Base-by-base conservation (phyloP, 495 filamentous ascomycete species). In the Daldinia childiae region DNA sequence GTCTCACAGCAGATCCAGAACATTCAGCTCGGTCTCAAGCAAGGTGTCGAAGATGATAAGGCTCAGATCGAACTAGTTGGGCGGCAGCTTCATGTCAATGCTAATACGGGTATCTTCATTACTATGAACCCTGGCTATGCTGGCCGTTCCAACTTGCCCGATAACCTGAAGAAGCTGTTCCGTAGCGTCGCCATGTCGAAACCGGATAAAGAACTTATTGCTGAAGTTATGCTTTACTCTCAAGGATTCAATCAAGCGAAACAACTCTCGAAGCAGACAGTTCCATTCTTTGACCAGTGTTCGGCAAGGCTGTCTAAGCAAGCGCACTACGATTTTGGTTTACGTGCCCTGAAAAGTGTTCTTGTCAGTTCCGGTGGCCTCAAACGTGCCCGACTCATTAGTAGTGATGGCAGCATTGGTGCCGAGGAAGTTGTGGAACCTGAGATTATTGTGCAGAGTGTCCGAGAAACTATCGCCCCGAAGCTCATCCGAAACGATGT, bases 121-220 rank as follows among this genome's bases (percentile, higher is more conserved):
- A 99, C 95, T 34, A 99, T 99, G 95, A 99, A 99, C 82, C 95
- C 95, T 73, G 95, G 95, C 21, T 99, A 99, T 85, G 95, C 95
- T 41, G 95, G 95, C 58, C 91, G 95, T 77, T 99, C 95, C 34
- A 99, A 98, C 80, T 82, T 99, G 73, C 95, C 95, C 1, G 95
- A 99, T 80, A 99, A 99, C 78, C 79, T 99, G 79, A 99, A 99
- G 87, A 99, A 99, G 81, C 84, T 99, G 21, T 99, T 99, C 88
- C 88, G 95, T 73, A 98, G 96, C 76, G 95, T 99, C 52, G 95
- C 95, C 43, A 99, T 99, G 95, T 98, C 96, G 8, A 98, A 98
- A 79, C 95, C 95, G 0, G 95, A 99, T 82, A 99, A 99, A 80
- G 95, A 99, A 78, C 92, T 98, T 68, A 99, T 99, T 80, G 91